phyloP scores from a whole-genome alignment of 1,139 yeast species.

The Yamadazyma friedrichii region DNA sequence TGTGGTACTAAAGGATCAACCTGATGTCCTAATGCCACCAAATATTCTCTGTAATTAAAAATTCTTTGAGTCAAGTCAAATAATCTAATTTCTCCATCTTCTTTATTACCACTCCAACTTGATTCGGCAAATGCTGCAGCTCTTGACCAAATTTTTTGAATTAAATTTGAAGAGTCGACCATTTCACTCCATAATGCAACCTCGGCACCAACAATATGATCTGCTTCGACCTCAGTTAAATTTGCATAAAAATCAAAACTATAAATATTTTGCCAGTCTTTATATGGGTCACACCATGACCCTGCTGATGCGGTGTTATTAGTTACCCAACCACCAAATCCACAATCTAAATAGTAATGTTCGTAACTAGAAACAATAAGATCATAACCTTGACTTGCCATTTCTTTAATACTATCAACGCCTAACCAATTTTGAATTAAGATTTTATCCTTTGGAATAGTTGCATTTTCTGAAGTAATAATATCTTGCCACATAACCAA shows the following conservation, averaged over 20 bases:
- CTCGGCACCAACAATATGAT: constrained; percentile 44
- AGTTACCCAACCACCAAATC: constrained; percentile 42
- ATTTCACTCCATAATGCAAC: constrained; percentile 49
- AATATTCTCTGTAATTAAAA: constrained; percentile 42
- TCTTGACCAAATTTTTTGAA: constrained; percentile 48
- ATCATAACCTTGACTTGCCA: constrained; percentile 40
- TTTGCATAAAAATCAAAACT: constrained; percentile 34
- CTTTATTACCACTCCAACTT: constrained; percentile 45
- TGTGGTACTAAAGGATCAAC: constrained; percentile 44
- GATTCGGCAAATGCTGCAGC: constrained; percentile 48
- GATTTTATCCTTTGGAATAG: constrained; percentile 19
- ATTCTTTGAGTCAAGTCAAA: constrained; percentile 38
- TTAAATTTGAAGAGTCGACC: constrained; percentile 36
- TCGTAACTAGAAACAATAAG: constrained; percentile 40
- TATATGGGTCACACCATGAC: constrained; percentile 52
- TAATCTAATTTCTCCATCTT: constrained; percentile 29
- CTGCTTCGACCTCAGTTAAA: constrained; percentile 31
- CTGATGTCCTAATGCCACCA: constrained; percentile 36
- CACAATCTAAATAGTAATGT: constrained; percentile 47
- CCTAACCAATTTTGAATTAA: constrained; percentile 44
- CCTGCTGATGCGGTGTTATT: constrained; percentile 45
- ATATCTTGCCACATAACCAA: constrained; percentile 52
- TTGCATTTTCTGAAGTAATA: constrained; percentile 26
- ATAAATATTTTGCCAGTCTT: constrained; percentile 46
- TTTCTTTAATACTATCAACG: constrained; percentile 25